phyloP scores from a whole-genome alignment of 1,284 basidiomycete genomes.

The Leucocoprinus gongylophorus region DNA sequence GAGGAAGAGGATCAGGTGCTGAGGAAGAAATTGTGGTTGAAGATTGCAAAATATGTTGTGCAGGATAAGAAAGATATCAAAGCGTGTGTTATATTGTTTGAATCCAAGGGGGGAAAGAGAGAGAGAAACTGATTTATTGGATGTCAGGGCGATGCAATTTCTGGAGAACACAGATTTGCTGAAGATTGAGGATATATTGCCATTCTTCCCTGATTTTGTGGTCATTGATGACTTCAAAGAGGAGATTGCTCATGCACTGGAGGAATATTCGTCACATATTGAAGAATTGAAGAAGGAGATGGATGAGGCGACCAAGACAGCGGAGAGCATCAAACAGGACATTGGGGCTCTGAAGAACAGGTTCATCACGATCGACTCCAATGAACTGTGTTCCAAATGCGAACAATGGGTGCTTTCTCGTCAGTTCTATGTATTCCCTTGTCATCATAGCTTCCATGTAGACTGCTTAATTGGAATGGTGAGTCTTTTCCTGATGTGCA shows the following conservation, averaged over 20 bases:
- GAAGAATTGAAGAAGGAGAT: constrained; percentile 90
- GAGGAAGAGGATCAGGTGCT: constrained; percentile 76
- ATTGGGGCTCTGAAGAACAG: constrained; percentile 81
- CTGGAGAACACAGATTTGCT: constrained; percentile 90
- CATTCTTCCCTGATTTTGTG: constrained; percentile 99
- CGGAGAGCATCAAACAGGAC: constrained; percentile 91
- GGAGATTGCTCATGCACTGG: constrained; percentile 94
- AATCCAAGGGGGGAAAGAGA: neutral
- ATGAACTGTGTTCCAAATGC: constrained; percentile 84
- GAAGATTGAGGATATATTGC: constrained; percentile 97
- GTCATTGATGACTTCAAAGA: constrained; percentile 99
- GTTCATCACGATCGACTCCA: constrained; percentile 90
- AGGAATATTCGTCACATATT: constrained; percentile 91
- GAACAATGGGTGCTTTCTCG: constrained; percentile 69
- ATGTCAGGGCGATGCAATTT: constrained; percentile 86
- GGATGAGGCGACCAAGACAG: constrained; percentile 90
- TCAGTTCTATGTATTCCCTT: constrained; percentile 98
- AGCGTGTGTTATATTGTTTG: constrained; percentile 52
- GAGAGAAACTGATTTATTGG: neutral
- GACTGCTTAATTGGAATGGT: constrained; percentile 92
- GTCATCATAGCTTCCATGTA: constrained; percentile 93
- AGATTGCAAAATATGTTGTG: constrained; percentile 95
- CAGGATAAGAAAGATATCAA: constrained; percentile 98
- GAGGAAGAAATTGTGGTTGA: constrained; percentile 94
- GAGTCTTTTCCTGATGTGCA: constrained; percentile 26